Evolutionary conservation across 306 rosid species (phyloP).

Genomic region (Prinsepia uniflora): DNA sequence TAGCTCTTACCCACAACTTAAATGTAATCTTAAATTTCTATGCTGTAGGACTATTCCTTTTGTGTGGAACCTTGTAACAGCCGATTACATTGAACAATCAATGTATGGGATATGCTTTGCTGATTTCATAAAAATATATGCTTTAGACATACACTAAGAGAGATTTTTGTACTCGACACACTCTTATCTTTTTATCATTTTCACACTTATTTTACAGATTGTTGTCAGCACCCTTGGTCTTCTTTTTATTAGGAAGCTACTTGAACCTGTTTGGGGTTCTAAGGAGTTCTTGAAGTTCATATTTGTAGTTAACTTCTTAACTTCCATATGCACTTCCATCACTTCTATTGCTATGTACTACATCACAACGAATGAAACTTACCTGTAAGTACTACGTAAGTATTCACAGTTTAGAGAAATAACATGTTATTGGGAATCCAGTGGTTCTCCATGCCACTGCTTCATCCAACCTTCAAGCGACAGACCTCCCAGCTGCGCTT

Average conservation of each 20-base stretch:
- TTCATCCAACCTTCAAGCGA: no score
- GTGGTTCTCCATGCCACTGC: no score
- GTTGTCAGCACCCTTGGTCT: constrained; percentile 62
- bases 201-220: constrained; percentile 43
- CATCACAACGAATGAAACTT: constrained; percentile 61
- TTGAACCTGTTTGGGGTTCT: constrained; percentile 93
- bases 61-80: constrained; percentile 83
- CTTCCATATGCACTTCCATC: constrained; percentile 68
- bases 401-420: background rate
- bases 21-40: constrained; percentile 6
- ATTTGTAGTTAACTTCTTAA: constrained; percentile 69
- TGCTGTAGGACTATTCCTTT: constrained; percentile 86
- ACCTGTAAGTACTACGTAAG: constrained; percentile 62
- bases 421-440: background rate
- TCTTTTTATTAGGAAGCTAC: constrained; percentile 80
- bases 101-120: constrained; percentile 58
- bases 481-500: no score
- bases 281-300: constrained; percentile 89
- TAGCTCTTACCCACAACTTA: constrained; percentile 4
- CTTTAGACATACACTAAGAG: constrained; percentile 2
- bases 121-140: constrained; percentile 2
- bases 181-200: constrained; percentile 4
- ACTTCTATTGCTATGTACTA: constrained; percentile 85
- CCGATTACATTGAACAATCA: constrained; percentile 80
- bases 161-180: background rate